A percentile compares a stretch with the other conserved stretches of the same genome.
Evolutionary conservation across 2,329 filamentous ascomycete genomes (phyloP).

Genomic region (Sclerotinia spermophila): DNA sequence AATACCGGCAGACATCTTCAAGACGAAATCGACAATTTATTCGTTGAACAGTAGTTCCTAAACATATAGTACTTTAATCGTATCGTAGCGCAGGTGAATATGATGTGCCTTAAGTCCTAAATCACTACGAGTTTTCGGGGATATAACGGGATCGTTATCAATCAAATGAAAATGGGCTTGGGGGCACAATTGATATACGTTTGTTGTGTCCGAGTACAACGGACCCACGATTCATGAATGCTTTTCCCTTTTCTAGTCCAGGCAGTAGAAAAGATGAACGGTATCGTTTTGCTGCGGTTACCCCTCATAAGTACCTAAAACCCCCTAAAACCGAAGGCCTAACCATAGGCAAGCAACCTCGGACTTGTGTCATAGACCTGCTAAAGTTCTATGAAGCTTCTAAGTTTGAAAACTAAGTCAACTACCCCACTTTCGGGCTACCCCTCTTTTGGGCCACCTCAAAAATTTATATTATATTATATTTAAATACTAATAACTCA

Average conservation of each 20-base stretch:
- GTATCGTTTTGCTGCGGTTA: background rate
- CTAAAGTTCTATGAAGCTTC: background rate
- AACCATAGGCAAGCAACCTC: background rate
- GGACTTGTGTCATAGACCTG: background rate
- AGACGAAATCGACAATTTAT: background rate
- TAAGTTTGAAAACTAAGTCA: background rate
- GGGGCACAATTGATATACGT: background rate
- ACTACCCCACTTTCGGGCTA: no score
- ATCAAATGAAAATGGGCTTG: background rate
- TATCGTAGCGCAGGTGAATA: background rate
- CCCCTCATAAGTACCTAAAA: background rate
- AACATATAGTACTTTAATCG: background rate
- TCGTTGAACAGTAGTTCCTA: background rate
- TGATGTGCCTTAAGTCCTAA: background rate
- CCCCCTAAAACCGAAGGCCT: background rate
- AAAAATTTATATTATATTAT: no score
- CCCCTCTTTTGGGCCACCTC: no score
- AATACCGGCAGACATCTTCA: background rate
- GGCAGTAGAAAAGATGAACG: background rate
- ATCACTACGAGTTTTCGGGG: background rate
- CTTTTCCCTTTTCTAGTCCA: background rate
- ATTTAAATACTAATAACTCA: no score
- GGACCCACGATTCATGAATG: background rate
- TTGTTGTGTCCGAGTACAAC: background rate
- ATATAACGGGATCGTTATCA: constrained; percentile 9